These are phyloP conservation scores for Leptographium lundbergii DNA, from an alignment of 2,329 filamentous ascomycete genomes.

Conservation along the genomic window DNA sequence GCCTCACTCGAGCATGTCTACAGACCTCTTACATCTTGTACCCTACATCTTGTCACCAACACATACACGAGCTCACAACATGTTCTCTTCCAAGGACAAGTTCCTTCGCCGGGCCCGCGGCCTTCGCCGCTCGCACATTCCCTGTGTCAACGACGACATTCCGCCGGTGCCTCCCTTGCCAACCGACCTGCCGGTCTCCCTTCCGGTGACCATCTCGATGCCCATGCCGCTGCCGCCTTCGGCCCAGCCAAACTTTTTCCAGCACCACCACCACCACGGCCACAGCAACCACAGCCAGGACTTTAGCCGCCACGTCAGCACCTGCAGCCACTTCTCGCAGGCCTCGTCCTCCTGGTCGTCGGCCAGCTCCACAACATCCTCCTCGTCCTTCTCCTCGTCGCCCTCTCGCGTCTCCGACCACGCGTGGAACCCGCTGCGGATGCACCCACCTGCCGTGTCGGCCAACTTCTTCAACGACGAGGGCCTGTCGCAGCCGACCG, in stretches of 20 bases:
- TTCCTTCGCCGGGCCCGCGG: conserved; percentile 1
- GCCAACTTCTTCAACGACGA: not conserved
- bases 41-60: no score
- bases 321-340: conserved; percentile 12
- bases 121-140: not conserved
- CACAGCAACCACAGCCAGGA: not conserved
- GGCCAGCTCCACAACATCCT: conserved; percentile 3
- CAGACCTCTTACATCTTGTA: not conserved
- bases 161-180: conserved; percentile 1
- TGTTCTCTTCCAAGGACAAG: not conserved
- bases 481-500: not conserved
- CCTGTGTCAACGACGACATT: not conserved
- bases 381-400: not conserved
- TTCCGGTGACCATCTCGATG: not conserved
- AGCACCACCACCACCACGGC: not conserved
- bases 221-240: conserved; percentile 4
- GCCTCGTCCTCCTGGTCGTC: conserved; percentile 11
- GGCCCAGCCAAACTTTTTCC: not conserved
- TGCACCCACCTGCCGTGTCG: conserved; percentile 16
- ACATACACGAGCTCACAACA: not conserved
- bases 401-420: not conserved
- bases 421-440: conserved; percentile 17
- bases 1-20: not conserved
- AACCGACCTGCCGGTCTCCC: not conserved
- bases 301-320: conserved; percentile 10